Base-by-base conservation (phyloP, 2,329 filamentous ascomycete species). In the Aspergillus novofumigatus region DNA sequence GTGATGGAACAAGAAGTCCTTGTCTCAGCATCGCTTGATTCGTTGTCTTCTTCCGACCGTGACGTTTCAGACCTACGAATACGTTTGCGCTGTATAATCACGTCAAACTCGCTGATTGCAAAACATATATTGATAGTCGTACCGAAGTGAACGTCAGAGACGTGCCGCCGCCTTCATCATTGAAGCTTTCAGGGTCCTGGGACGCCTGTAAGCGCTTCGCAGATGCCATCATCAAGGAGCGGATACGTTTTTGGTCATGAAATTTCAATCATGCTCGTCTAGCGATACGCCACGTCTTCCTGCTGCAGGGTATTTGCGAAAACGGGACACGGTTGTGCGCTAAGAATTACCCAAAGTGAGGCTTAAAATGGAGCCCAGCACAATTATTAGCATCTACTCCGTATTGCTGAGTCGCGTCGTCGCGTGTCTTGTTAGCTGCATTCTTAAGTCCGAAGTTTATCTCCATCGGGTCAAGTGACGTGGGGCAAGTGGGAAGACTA, bases 71-170 rank as follows among this genome's bases (percentile, higher is more conserved):
- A 76, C 3, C 70, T 64, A 14, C 77, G 77, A 53, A 64, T 67
- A 59, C 75, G 76, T 70, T 80, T 81, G 54, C 68, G 72, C 72
- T 78, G 63, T 62, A 35, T 45, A 28, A 44, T n/a, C 25, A 35
- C 59, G 49, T 67, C 57, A 59, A 59, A 55, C 41, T 53, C 42
- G 17, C 11, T 65, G 50, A 21, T 20, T 32, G 56, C 3, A 23
- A 32, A 11, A 25, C 4, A 42, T 4, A 6, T 4, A 3, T 7
- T 17, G 26, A 35, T 44, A 35, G 32, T 60, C 72, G 29, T 62
- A 78, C 76, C 49, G 67, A 61, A 51, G 49, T 59, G 65, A 52
- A 29, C 71, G 70, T 42, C 55, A 65, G 49, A 63, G 62, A 47
- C 58, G 64, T 59, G 69, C 65, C 50, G 64, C 63, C 28, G 55